phyloP scores from a whole-genome alignment of 129 eudicot species.

The Solidago caesia region DNA sequence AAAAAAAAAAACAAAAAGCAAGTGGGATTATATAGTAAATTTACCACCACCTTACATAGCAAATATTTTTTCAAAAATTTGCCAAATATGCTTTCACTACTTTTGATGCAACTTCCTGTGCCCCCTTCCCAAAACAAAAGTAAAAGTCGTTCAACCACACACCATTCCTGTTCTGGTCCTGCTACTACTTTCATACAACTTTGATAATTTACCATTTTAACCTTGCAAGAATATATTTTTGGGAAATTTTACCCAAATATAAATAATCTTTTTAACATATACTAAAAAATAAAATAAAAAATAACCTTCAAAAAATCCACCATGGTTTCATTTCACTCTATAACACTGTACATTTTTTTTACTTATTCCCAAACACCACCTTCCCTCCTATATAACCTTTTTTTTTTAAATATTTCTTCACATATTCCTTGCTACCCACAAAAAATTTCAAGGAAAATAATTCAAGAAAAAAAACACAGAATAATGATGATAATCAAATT shows the following conservation, averaged over 20 bases:
- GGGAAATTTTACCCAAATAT: too few relatives aligned
- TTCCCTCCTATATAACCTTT: conserved; percentile 21
- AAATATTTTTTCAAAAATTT: conserved; percentile 27
- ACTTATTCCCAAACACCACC: conserved; percentile 54
- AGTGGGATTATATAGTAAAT: conserved; percentile 31
- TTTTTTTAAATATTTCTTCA: conserved; percentile 24
- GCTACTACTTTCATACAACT: conserved; percentile 27
- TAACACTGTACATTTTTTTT: conserved; percentile 59
- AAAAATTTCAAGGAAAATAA: conserved; percentile 40
- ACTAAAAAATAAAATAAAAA: too few relatives aligned
- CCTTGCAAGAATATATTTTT: too few relatives aligned
- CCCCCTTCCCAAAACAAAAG: conserved; percentile 48
- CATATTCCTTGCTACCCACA: conserved; percentile 51
- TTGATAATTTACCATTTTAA: not conserved
- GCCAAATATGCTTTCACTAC: conserved; percentile 60
- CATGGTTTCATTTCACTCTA: conserved; percentile 42
- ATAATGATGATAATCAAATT: conserved; percentile 36
- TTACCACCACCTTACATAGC: not conserved
- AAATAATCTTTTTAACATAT: too few relatives aligned
- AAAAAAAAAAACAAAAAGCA: not conserved
- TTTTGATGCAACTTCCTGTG: conserved; percentile 54
- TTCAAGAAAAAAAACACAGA: conserved; percentile 14
- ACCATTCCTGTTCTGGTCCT: conserved; percentile 30
- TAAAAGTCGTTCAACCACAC: conserved; percentile 56
- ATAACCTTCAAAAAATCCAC: conserved; percentile 34